Evolutionary conservation across 805 yeast species (phyloP).

Genomic region (Yarrowia bubula): DNA sequence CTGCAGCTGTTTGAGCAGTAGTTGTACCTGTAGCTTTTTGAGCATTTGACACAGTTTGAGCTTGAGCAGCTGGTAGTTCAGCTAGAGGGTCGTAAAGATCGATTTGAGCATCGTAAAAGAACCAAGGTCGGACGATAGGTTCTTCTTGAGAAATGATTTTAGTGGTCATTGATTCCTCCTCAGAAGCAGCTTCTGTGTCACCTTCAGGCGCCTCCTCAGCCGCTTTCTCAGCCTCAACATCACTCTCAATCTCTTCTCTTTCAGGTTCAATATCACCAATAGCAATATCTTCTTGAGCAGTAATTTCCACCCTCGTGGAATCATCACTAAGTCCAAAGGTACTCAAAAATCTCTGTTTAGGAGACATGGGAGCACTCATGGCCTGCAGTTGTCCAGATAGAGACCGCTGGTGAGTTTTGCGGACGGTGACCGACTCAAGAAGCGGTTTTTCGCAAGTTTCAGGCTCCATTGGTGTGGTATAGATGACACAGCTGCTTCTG

Average conservation of each 20-base stretch:
- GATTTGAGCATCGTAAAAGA: constrained; percentile 34
- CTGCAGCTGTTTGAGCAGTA: constrained; percentile 14
- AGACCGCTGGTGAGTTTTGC: neutral
- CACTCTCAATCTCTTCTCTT: too few species aligned
- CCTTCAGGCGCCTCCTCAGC: neutral
- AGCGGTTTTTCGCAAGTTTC: constrained; percentile 2
- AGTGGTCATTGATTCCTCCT: neutral
- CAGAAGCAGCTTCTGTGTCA: neutral
- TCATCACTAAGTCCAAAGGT: constrained; percentile 2
- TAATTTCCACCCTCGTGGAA: neutral
- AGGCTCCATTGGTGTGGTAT: neutral
- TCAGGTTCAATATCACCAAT: neutral
- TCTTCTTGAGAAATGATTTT: neutral
- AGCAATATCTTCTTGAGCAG: neutral
- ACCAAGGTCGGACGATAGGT: constrained; percentile 30
- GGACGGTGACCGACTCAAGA: neutral
- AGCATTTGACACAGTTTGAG: neutral
- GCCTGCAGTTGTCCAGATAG: neutral
- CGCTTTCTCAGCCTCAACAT: neutral
- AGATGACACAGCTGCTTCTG: too few species aligned
- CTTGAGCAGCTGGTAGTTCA: constrained; percentile 32
- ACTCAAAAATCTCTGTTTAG: constrained; percentile 9
- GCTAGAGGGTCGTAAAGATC: constrained; percentile 35
- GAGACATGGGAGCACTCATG: constrained; percentile 9
- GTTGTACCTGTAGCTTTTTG: constrained; percentile 27